Evolutionary conservation across 768 basidiomycete species (phyloP), one percentile per base, ranked within the genome.

Genomic region (Harrya chromipes): DNA sequence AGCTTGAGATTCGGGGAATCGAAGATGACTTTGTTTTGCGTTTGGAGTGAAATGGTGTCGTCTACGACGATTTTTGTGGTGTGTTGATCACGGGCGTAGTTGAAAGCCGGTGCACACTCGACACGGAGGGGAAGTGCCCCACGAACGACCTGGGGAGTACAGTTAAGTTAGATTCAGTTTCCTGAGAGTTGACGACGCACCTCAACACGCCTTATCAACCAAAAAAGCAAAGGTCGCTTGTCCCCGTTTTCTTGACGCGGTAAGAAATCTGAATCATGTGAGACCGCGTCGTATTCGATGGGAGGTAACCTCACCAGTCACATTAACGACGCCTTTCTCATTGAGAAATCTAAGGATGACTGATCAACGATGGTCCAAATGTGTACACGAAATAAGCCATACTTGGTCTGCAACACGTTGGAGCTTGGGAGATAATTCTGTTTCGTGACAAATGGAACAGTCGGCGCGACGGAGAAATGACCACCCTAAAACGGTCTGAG

Each of bases 51-150:
- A 68, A 74, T 40, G 40, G 78, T 72, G 60, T 75, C 57, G 59
- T 85, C 82, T 16, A 71, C 61, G 46, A 82, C 55, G 56, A 83
- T 73, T 24, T 74, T 65, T 1, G 87, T 87, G 8, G 74, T 79
- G 67, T 98, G 95, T 3, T 74, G 42, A 41, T 83, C 78, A 12
- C 87, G 78, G 1, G 92, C 94, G 60, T 99, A 99, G 68, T 97
- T 86, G 81, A 99, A 99, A 0, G 94, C 95, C 0, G 95, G 95
- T 0, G 91, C 92, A 59, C 91, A 94, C 71, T 98, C 90, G 68
- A 97, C 78, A 49, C 81, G 76, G 46, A 95, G 74, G 0, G 90
- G 84, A 27, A 97, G 73, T 7, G 64, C 77, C 1, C 95, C 95
- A 16, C 95, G 87, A 56, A 97, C 82, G 51, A 90, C 87, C 74